Base-by-base conservation (phyloP, 1,284 basidiomycete species). In the Microbotryum saponariae region DNA sequence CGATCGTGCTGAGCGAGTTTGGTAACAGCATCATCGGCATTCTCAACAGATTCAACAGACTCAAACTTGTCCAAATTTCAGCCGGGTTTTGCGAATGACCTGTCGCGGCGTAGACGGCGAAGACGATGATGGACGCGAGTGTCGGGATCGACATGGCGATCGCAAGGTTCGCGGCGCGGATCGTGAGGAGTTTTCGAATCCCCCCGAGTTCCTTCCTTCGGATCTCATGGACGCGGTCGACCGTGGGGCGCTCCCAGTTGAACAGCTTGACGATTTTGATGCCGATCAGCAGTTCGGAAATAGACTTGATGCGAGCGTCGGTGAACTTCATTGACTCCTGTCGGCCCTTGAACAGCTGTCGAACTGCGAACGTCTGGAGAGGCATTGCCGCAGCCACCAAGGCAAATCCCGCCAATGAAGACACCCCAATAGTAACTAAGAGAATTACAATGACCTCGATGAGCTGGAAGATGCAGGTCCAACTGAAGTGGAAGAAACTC, bases 201-300 rank as follows among this genome's bases (percentile, higher is more conserved):
- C 80, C 82, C 12, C 78, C 82, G 49, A 92, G 83, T 76, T 96
- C 92, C 67, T 82, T 82, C 52, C 78, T 79, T 54, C 92, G 82
- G 70, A 87, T 85, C 29, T 82, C 81, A 33, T 81, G 80, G 44
- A 93, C 83, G 52, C 85, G 58, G 25, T 75, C 67, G 8, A 81
- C 78, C 74, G 89, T 90, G 0, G 89, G 87, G 6, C 65, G 64
- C 66, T 80, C 79, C 79, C 79, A 80, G 0, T 77, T 75, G 71
- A 90, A 90, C 73, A 86, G 85, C 75, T 93, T 94, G 80, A 93
- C 87, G 58, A 92, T 81, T 69, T 87, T 85, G 82, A 92, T 91
- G 0, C 88, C 88, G 18, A 84, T 83, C 2, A 93, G 76, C 5
- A 93, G 79, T 70, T 87, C 90, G 71, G 89, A 87, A 9, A 92